Percentiles rank a stretch among this genome's conserved stretches.
Conservation (phyloP, 106 monocot genomes). For the Posidonia australis region DNA sequence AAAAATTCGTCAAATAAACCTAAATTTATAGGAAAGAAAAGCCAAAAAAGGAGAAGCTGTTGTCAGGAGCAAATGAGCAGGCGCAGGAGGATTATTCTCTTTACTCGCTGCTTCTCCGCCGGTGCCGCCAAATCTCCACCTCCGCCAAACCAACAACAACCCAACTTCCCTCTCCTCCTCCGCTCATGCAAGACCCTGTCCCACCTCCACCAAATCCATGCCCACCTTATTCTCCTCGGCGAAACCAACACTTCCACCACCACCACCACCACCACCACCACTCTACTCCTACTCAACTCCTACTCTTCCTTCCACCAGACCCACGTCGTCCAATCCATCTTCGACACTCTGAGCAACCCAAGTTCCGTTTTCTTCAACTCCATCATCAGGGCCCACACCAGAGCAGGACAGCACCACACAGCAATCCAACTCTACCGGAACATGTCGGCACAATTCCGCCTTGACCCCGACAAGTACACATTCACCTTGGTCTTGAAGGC, state of each 20-base stretch:
- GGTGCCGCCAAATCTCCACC: no score
- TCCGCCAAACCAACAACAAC: no score
- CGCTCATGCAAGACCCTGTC: background rate
- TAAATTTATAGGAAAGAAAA: no score
- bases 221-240: background rate
- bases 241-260: background rate
- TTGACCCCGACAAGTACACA: conserved; percentile 44
- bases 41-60: no score
- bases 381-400: conserved; percentile 14
- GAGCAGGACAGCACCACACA: background rate
- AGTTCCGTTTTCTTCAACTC: conserved; percentile 2
- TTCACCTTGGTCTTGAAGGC: conserved; percentile 60
- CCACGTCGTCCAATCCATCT: background rate
- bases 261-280: background rate
- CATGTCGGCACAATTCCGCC: background rate
- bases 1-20: no score
- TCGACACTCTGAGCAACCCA: background rate
- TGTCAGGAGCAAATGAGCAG: no score
- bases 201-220: background rate
- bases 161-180: background rate
- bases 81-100: no score
- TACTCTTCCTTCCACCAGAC: conserved; percentile 5
- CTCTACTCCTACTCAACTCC: background rate
- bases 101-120: no score
- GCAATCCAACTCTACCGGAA: conserved; percentile 12